Evolutionary conservation across 2,329 filamentous ascomycete species (phyloP).

Genomic region (Boeremia exigua): DNA sequence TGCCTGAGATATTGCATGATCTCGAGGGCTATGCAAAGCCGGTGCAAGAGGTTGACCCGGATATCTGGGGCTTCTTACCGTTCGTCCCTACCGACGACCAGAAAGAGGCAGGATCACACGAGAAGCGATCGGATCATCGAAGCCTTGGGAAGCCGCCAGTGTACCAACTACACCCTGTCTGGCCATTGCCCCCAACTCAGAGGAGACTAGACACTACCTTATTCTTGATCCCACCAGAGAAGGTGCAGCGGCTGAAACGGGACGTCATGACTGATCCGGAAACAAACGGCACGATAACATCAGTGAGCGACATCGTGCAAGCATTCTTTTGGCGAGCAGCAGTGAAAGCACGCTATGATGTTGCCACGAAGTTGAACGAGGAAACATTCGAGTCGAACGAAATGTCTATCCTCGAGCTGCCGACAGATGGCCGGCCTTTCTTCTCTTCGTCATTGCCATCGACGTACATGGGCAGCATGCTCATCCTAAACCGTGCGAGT

Average conservation of each 20-base stretch:
- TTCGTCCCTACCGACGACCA: not conserved
- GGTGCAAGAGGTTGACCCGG: not conserved
- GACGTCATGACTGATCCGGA: not conserved
- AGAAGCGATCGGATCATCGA: too few relatives aligned
- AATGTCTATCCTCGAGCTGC: not conserved
- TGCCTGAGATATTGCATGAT: not conserved
- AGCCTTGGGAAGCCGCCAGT: too few relatives aligned
- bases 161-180: too few relatives aligned
- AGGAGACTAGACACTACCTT: not conserved
- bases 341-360: not conserved
- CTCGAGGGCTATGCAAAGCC: not conserved
- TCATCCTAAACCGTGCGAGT: not conserved
- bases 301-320: not conserved
- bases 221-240: not conserved
- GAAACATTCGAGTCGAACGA: not conserved
- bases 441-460: not conserved
- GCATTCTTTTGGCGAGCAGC: not conserved
- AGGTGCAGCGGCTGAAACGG: not conserved
- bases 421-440: not conserved
- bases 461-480: not conserved
- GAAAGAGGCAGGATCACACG: too few relatives aligned
- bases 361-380: not conserved
- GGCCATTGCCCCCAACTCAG: too few relatives aligned
- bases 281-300: not conserved
- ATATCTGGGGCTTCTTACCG: not conserved